Evolutionary conservation across 805 yeast species (phyloP), one percentile per base, ranked within the genome.

Genomic region (Candida mattraensis): DNA sequence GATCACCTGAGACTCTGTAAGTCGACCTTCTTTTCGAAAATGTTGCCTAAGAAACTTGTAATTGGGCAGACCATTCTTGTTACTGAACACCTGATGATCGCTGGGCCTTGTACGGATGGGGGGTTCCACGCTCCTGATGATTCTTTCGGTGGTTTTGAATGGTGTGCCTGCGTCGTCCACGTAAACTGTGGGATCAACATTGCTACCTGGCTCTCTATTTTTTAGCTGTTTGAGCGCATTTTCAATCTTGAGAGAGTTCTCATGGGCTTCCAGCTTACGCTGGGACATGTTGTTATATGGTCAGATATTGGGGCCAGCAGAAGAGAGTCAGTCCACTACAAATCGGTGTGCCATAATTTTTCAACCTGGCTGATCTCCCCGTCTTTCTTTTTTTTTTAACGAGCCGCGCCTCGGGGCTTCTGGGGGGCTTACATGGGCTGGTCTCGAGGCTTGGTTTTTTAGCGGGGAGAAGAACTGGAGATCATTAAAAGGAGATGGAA

Each of bases 11-110:
- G 69, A 67, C 37, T 80, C 83, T 9, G 76, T 70, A 28, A 91
- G 64, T 35, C 91, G 69, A 2, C 99, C 98, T 60, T 93, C 97
- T 29, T 71, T 67, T 46, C 72, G 64, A 48, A 91, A 83, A 63
- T 87, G 96, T n/a, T 77, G 70, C 51, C 74, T 78, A 40, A 93
- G 63, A 52, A 87, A 87, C 33, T 65, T 76, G 49, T 80, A 73
- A 53, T 87, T 75, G 11, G 97, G 97, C 37, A 75, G 64, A 3
- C 82, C 83, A 31, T n/a, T n/a, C n/a, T n/a, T n/a, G n/a, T n/a
- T n/a, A n/a, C n/a, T n/a, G n/a, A n/a, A n/a, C n/a, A n/a, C n/a
- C n/a, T n/a, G n/a, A n/a, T n/a, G n/a, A n/a, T n/a, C n/a, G n/a
- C n/a, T n/a, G n/a, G n/a, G n/a, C n/a, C n/a, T n/a, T 23, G 30